A percentile compares a stretch with the other conserved stretches of the same genome.
These are phyloP conservation scores for Arthroderma sp. DNA, from an alignment of 2,329 filamentous ascomycete species.

Conservation along the genomic window DNA sequence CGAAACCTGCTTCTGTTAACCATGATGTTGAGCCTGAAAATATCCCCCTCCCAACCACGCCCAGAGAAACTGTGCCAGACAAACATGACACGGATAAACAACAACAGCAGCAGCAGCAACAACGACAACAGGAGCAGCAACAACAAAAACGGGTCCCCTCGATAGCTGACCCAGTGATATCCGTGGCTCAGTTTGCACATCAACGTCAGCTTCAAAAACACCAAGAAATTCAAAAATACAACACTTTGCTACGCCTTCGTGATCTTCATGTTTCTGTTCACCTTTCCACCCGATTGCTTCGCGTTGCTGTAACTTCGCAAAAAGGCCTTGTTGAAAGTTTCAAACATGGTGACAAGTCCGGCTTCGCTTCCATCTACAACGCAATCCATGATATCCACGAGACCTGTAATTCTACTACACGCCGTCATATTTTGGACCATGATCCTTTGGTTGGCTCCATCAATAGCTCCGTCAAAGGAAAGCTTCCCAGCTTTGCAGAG, in stretches of 20 bases:
- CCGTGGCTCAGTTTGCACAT: slow-evolving; percentile 32
- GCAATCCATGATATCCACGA: slow-evolving; percentile 32
- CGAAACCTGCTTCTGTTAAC: neutral
- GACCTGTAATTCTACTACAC: slow-evolving; percentile 24
- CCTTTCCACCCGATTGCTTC: slow-evolving; percentile 29
- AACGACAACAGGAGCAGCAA: too few relatives aligned
- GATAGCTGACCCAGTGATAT: slow-evolving; percentile 12
- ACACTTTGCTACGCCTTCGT: slow-evolving; percentile 27
- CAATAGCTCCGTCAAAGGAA: slow-evolving; percentile 25
- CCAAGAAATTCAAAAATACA: slow-evolving; percentile 28
- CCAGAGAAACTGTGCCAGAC: neutral
- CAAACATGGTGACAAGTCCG: slow-evolving; percentile 32
- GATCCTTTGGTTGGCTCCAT: slow-evolving; percentile 22
- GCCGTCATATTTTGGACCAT: slow-evolving; percentile 20
- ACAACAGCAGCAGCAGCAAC: too few relatives aligned
- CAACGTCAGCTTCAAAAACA: slow-evolving; percentile 30
- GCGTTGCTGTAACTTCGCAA: slow-evolving; percentile 29
- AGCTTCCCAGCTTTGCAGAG: slow-evolving; percentile 32
- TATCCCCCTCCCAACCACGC: neutral
- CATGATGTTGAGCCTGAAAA: neutral
- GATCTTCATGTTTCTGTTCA: slow-evolving; percentile 31
- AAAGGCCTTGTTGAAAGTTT: slow-evolving; percentile 33
- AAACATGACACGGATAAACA: too few relatives aligned
- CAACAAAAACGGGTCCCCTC: neutral
- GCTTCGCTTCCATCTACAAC: slow-evolving; percentile 32